Base-by-base conservation (phyloP, 2,329 filamentous ascomycete species). In the Sporothrix globosa region DNA sequence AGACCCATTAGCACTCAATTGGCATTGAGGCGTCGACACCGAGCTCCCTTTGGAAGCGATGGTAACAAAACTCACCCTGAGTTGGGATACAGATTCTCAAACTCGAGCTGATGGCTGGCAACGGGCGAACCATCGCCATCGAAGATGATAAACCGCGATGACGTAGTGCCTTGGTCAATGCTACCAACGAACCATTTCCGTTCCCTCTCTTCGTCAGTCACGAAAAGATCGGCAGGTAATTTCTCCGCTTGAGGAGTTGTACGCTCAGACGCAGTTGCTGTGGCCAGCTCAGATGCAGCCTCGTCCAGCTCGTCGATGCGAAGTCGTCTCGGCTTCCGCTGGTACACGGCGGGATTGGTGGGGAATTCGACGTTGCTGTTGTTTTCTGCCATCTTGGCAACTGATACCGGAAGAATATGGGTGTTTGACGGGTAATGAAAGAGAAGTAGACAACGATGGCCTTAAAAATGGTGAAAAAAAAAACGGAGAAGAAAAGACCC, bases 151-250 rank as follows among this genome's bases (percentile, higher is more conserved):
- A 97, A 97, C 50, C 93, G 87, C 46, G 93, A 92, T 71, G 91
- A 95, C 44, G 93, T 97, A 14, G 93, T 97, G 71, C 93, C 93
- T 77, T 96, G 92, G 78, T 97, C 93, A 78, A 97, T 94, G 75
- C 91, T 92, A 72, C 93, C 93, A 72, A 97, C 90, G 77, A 92
- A 97, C 87, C 74, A 87, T 70, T 90, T 75, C 63, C 77, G 73
- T 61, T 74, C 70, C 54, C 75, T 73, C 72, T 80, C 77, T 17
- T 78, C 76, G 19, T 76, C 76, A 1, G 79, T 81, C 68, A 77
- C 76, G 19, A 68, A 72, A 41, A 80, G 77, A 69, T 76, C 77
- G 10, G 72, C 66, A 4, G 79, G 78, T n/a, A 80, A 76, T 70
- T 75, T 72, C 34, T 73, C 72, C 34, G 61, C 69, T 21, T 69